These are phyloP conservation scores for Yarrowia osloensis DNA, from an alignment of 805 yeast species.

Conservation along the genomic window DNA sequence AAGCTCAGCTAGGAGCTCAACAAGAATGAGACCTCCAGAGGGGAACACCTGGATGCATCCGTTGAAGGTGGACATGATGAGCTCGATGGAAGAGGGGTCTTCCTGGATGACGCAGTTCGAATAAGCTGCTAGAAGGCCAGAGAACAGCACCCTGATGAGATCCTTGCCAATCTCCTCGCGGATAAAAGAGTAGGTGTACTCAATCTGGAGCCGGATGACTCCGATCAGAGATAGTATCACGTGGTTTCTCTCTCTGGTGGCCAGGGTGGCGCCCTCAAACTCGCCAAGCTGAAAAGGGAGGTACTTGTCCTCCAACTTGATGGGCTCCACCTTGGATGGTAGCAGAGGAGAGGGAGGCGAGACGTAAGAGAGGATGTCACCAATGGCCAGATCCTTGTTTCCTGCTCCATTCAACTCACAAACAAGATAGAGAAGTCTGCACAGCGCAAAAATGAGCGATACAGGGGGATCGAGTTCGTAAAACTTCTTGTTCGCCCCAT, in stretches of 20 bases:
- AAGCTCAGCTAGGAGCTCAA: conserved; percentile 2
- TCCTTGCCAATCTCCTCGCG: not conserved
- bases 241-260: conserved; percentile 4
- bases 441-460: conserved; percentile 5
- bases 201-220: conserved; percentile 7
- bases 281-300: conserved; percentile 12
- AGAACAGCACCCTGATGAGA: not conserved
- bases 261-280: not conserved
- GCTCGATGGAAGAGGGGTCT: not conserved
- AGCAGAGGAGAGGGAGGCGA: conserved; percentile 6
- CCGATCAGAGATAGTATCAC: not conserved
- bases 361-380: not conserved
- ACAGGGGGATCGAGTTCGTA: conserved; percentile 3
- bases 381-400: not conserved
- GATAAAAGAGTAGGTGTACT: conserved; percentile 8
- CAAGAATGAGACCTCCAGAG: not conserved
- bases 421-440: not conserved
- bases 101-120: not conserved
- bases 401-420: conserved; percentile 23
- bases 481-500: not conserved
- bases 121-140: not conserved
- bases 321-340: conserved; percentile 1
- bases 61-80: conserved; percentile 7
- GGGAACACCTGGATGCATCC: conserved; percentile 6
- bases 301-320: conserved; percentile 6